Conservation (phyloP, 148 eudicot genomes). For the Camellia japonica region DNA sequence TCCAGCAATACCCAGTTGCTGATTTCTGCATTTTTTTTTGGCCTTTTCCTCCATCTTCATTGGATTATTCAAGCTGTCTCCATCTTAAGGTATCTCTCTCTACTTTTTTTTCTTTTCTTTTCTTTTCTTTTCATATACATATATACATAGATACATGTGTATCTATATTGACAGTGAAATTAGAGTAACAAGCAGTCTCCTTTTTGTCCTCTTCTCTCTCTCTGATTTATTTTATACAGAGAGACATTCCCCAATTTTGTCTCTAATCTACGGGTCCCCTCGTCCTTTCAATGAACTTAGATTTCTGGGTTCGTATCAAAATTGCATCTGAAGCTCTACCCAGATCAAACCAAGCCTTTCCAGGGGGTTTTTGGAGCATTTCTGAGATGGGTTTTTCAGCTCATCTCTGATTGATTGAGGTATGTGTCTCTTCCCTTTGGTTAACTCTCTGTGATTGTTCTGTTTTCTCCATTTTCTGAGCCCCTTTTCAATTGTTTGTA, state of each 20-base stretch:
- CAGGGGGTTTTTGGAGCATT: constrained; percentile 13
- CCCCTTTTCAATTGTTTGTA: constrained; percentile 11
- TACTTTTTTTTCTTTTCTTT: background rate
- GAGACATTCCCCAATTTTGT: constrained; percentile 43
- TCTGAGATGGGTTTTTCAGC: constrained; percentile 23
- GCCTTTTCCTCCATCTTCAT: background rate
- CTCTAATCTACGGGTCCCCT: constrained; percentile 27
- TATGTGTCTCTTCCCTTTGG: constrained; percentile 20
- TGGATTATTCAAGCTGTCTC: constrained; percentile 9
- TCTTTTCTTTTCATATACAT: background rate
- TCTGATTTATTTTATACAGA: constrained; percentile 21
- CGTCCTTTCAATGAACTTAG: constrained; percentile 7
- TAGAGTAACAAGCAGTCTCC: constrained; percentile 9
- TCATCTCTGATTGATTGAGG: constrained; percentile 23
- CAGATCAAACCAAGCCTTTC: constrained; percentile 6
- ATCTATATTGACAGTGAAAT: constrained; percentile 24
- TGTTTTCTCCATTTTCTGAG: constrained; percentile 7
- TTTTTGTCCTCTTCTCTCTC: constrained; percentile 32
- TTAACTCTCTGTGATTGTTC: background rate
- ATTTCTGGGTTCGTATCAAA: constrained; percentile 14
- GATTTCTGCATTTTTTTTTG: background rate
- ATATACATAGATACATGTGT: background rate
- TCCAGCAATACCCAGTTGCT: constrained; percentile 31
- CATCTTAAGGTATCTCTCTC: constrained; percentile 12
- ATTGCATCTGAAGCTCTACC: constrained; percentile 16